Conservation (phyloP, 345 rosid genomes). For the Kandelia obovata region DNA sequence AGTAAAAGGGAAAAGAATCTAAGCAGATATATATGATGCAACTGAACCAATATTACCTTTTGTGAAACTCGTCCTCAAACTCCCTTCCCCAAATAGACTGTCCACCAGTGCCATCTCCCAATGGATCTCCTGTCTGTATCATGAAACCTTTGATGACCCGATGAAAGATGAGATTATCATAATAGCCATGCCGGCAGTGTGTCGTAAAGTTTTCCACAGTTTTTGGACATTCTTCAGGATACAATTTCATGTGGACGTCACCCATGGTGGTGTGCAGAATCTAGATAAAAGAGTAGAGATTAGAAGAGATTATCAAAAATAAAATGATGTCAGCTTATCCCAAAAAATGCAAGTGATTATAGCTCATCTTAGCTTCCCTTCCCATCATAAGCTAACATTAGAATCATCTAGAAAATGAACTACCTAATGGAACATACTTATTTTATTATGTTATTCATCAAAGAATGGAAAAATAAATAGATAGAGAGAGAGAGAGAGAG, state of each 20-base stretch:
- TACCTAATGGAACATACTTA: too few relatives aligned
- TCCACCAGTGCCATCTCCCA: conserved; percentile 99
- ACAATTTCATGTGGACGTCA: conserved; percentile 79
- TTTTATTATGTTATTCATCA: too few relatives aligned
- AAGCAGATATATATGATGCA: neutral
- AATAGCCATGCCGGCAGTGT: conserved; percentile 92
- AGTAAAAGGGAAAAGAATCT: neutral
- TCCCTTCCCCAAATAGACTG: conserved; percentile 99
- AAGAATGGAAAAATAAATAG: too few relatives aligned
- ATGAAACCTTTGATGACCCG: conserved; percentile 96
- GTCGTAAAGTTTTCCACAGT: conserved; percentile 98
- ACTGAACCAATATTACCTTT: conserved; percentile 51
- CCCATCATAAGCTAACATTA: too few relatives aligned
- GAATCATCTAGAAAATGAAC: too few relatives aligned
- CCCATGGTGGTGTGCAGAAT: conserved; percentile 93
- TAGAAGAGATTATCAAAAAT: neutral
- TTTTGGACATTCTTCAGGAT: conserved; percentile 99
- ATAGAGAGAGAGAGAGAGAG: too few relatives aligned
- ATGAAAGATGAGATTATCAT: conserved; percentile 92
- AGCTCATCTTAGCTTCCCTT: neutral
- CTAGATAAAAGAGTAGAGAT: conserved; percentile 30
- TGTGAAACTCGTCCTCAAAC: conserved; percentile 98
- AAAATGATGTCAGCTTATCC: neutral
- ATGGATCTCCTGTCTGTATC: conserved; percentile 97
- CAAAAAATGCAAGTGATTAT: neutral